These are phyloP conservation scores for Ophiocordyceps polyrhachis-furcata DNA, from an alignment of 2,329 filamentous ascomycete genomes.

Conservation along the genomic window DNA sequence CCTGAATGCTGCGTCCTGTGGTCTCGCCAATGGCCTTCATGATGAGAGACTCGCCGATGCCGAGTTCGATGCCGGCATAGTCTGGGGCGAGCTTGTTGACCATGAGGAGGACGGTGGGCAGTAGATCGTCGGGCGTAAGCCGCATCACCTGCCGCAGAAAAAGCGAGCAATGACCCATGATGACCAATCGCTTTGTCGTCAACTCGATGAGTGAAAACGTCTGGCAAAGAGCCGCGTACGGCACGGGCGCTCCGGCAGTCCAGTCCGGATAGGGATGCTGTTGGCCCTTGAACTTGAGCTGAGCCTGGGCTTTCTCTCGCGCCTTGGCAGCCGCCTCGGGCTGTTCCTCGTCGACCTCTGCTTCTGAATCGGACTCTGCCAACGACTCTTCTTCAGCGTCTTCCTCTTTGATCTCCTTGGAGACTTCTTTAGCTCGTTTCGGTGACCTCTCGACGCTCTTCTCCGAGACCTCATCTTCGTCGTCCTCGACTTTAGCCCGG, in stretches of 20 bases:
- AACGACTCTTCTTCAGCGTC: slow-evolving; percentile 7
- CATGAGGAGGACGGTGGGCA: slow-evolving; percentile 85
- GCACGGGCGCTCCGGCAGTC: slow-evolving; percentile 73
- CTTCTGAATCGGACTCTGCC: slow-evolving; percentile 18
- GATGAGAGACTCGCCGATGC: slow-evolving; percentile 95
- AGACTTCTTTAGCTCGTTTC: slow-evolving; percentile 3
- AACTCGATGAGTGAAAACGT: slow-evolving; percentile 92
- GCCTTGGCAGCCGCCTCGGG: slow-evolving; percentile 55
- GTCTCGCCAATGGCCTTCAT: slow-evolving; percentile 97
- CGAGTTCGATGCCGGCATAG: slow-evolving; percentile 88
- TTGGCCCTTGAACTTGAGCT: slow-evolving; percentile 39
- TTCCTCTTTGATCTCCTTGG: neutral
- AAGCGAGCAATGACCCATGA: slow-evolving; percentile 71
- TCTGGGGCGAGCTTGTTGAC: slow-evolving; percentile 95
- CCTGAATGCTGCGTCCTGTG: slow-evolving; percentile 68
- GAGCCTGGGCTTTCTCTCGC: slow-evolving; percentile 62
- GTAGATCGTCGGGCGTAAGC: slow-evolving; percentile 69
- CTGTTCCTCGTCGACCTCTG: slow-evolving; percentile 40
- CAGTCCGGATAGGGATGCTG: slow-evolving; percentile 91
- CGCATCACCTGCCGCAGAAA: slow-evolving; percentile 91
- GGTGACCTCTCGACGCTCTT: slow-evolving; percentile 3
- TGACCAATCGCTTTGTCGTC: slow-evolving; percentile 79
- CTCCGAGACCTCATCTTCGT: slow-evolving; percentile 18
- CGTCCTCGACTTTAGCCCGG: slow-evolving; percentile 30
- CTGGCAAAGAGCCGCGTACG: slow-evolving; percentile 83